Percentiles rank a stretch among this genome's conserved stretches.
These are phyloP conservation scores for Vachellia collinsii DNA, from an alignment of 306 rosid species.

Conservation along the genomic window DNA sequence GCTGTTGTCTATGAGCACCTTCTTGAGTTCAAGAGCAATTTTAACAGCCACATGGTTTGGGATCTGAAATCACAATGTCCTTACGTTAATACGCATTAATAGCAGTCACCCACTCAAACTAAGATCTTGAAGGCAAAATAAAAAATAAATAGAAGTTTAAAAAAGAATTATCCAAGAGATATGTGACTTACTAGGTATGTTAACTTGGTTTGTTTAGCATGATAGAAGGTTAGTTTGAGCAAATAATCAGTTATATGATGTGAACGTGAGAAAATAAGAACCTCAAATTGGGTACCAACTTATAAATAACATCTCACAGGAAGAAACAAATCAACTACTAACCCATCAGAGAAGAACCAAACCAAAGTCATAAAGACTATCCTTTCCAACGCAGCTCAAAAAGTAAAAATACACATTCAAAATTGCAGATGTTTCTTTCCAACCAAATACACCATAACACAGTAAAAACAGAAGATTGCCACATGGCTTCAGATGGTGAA, in stretches of 20 bases:
- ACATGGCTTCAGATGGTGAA: too few species aligned
- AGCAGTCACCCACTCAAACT: conserved; percentile 8
- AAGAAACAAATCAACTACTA: background rate
- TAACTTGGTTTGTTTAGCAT: background rate
- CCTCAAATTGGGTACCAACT: background rate
- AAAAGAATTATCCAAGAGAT: background rate
- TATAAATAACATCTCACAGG: background rate
- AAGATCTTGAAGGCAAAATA: conserved; percentile 6
- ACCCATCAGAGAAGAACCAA: background rate
- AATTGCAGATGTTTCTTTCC: too few species aligned
- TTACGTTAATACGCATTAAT: background rate
- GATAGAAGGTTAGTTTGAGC: conserved; percentile 5
- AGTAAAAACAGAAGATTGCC: background rate
- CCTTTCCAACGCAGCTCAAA: too few species aligned
- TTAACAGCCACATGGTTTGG: conserved; percentile 92
- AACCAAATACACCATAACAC: too few species aligned
- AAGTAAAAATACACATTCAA: too few species aligned
- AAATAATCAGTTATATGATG: background rate
- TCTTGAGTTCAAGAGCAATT: conserved; percentile 92
- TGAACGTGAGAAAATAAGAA: background rate
- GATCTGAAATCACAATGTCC: conserved; percentile 68
- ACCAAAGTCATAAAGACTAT: background rate
- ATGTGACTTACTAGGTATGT: background rate
- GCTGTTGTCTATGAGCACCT: conserved; percentile 92
- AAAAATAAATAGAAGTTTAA: background rate